phyloP scores from a whole-genome alignment of 2,329 filamentous ascomycete genomes.

The Colletotrichum phormii region DNA sequence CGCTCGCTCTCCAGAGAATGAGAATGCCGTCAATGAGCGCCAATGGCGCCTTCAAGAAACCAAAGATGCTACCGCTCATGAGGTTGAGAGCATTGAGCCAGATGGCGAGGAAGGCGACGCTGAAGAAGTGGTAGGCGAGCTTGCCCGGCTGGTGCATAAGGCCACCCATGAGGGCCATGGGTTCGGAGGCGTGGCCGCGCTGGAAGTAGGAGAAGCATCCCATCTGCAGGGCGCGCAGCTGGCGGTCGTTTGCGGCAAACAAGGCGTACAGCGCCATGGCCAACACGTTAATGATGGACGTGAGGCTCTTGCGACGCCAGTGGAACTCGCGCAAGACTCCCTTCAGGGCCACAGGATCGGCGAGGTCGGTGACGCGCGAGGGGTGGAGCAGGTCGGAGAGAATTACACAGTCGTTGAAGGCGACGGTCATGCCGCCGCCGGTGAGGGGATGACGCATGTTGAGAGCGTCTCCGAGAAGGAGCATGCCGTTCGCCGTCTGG shows the following conservation, averaged over 20 bases:
- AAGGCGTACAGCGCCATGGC: slow-evolving; percentile 92
- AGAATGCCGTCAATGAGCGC: slow-evolving; percentile 73
- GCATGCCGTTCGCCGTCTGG: slow-evolving; percentile 70
- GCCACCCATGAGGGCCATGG: slow-evolving; percentile 84
- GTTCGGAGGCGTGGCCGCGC: slow-evolving; percentile 79
- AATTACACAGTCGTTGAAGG: slow-evolving; percentile 89
- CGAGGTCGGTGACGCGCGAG: slow-evolving; percentile 73
- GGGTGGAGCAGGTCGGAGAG: slow-evolving; percentile 81
- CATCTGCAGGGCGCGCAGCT: slow-evolving; percentile 83
- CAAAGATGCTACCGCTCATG: slow-evolving; percentile 54
- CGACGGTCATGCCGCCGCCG: slow-evolving; percentile 97
- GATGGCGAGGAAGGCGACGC: slow-evolving; percentile 88
- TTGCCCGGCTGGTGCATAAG: slow-evolving; percentile 81
- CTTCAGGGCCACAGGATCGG: slow-evolving; percentile 74
- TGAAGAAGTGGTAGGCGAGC: slow-evolving; percentile 93
- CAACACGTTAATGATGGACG: slow-evolving; percentile 96
- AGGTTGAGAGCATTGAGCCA: slow-evolving; percentile 67
- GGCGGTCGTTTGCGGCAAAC: slow-evolving; percentile 85
- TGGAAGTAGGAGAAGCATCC: slow-evolving; percentile 97
- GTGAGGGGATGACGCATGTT: slow-evolving; percentile 99
- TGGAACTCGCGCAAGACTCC: slow-evolving; percentile 81
- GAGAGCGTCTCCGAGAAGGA: slow-evolving; percentile 92
- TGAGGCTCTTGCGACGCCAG: slow-evolving; percentile 85
- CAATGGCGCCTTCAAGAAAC: slow-evolving; percentile 71
- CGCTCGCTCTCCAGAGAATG: slow-evolving; percentile 83